phyloP scores from a whole-genome alignment of 345 rosid species.

The Salix udensis region DNA sequence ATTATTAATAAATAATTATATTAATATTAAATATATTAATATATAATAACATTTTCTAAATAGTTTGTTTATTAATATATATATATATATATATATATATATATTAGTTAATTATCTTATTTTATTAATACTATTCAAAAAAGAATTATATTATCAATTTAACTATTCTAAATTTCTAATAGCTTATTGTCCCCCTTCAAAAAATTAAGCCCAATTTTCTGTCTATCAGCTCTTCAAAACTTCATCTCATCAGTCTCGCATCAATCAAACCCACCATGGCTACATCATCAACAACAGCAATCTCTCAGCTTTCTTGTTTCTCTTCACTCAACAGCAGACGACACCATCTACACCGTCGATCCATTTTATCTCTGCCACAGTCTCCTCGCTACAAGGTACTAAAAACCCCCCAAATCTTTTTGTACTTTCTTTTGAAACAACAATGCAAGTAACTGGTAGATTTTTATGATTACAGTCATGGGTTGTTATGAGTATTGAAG shows the following conservation, averaged over 20 bases:
- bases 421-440: neutral
- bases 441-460: neutral
- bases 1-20: no score
- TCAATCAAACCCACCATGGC: slow-evolving; percentile 4
- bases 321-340: slow-evolving; percentile 53
- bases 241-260: neutral
- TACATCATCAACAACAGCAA: slow-evolving; percentile 26
- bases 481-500: slow-evolving; percentile 50
- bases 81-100: no score
- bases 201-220: neutral
- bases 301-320: slow-evolving; percentile 61
- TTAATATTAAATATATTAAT: no score
- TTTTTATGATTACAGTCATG: slow-evolving; percentile 34
- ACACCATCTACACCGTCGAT: slow-evolving; percentile 32
- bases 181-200: neutral
- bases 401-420: neutral
- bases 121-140: no score
- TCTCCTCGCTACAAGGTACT: slow-evolving; percentile 46
- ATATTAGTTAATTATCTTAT: no score
- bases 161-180: no score
- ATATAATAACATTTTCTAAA: no score
- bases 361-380: slow-evolving; percentile 5
- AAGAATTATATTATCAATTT: no score
- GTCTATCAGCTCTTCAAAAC: neutral
- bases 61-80: no score